These are phyloP conservation scores for Tylopilus vinaceipallidus DNA, from an alignment of 768 basidiomycete genomes.

Conservation along the genomic window DNA sequence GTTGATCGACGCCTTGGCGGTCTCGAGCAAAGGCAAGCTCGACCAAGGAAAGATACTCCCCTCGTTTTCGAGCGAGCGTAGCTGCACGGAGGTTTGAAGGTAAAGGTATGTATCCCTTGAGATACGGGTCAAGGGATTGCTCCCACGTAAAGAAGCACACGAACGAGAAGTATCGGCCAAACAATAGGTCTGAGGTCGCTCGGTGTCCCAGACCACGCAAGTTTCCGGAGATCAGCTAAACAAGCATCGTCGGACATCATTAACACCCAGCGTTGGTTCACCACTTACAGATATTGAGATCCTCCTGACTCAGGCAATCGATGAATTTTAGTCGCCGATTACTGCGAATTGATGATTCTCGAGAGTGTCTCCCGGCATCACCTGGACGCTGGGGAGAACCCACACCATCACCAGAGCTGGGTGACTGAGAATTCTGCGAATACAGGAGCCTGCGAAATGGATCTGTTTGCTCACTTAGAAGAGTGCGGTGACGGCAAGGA, in stretches of 20 bases:
- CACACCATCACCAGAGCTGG: conserved; percentile 8
- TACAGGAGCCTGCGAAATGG: conserved; percentile 54
- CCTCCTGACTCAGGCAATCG: conserved; percentile 70
- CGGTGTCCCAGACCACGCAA: conserved; percentile 95
- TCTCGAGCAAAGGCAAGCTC: conserved; percentile 87
- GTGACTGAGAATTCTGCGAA: conserved; percentile 17
- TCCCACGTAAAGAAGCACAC: conserved; percentile 28
- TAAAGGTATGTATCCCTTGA: conserved; percentile 88
- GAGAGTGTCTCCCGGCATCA: conserved; percentile 57
- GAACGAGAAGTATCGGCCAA: conserved; percentile 91
- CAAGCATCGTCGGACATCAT: conserved; percentile 5
- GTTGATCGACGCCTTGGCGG: conserved; percentile 83
- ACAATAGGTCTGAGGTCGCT: conserved; percentile 82
- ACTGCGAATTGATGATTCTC: conserved; percentile 75
- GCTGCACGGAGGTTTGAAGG: conserved; percentile 70
- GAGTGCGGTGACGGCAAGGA: conserved; percentile 15
- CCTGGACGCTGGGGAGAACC: conserved; percentile 19
- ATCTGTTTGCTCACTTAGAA: conserved; percentile 45
- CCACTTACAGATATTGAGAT: conserved; percentile 77
- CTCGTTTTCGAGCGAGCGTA: conserved; percentile 85
- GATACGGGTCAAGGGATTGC: conserved; percentile 5
- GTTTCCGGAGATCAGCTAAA: conserved; percentile 78
- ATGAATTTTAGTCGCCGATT: conserved; percentile 81
- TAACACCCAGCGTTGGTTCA: neutral
- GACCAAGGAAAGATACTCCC: conserved; percentile 88